Evolutionary conservation across 306 rosid species (phyloP), one percentile per base, ranked within the genome.

Genomic region (Malus orientalis): DNA sequence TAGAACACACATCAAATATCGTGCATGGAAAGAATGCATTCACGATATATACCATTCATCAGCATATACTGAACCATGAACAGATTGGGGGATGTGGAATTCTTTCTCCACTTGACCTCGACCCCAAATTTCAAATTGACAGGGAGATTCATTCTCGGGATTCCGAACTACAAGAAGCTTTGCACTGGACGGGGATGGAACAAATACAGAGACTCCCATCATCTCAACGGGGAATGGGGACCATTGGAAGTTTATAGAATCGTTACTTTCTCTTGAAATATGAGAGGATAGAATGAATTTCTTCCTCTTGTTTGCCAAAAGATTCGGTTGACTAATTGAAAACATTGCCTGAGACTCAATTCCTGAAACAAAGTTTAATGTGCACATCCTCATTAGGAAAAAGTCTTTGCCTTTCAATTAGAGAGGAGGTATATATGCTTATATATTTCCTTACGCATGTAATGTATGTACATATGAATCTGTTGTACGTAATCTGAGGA

Each of bases 181-280:
- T 11, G 89, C 79, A 16, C 93, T 91, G 59, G 96, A 91, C 2
- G 96, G 97, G 0, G 98, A 93, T 53, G 97, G 97, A 84, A 87
- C 84, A 72, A 91, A 76, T 71, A 80, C 60, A 71, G 91, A 89
- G 55, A 85, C 88, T 62, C 90, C 93, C 0, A 77, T 70, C 87
- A 89, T 87, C 87, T 89, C 92, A 30, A 86, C 57, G 63, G 98
- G 97, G 86, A 93, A 93, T 14, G 93, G 91, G 72, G 89, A 69
- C 97, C 98, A 91, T 22, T 74, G 81, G 78, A 93, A 91, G 49
- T 86, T 80, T 30, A 83, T 88, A 45, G 82, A 81, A 36, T 15
- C 66, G 1, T 81, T 42, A 59, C 68, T 85, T 78, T 76, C 91
- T 81, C 88, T 78, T 15, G 76, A 70, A 73, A 93, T 68, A 60